Percentiles rank a stretch among this genome's conserved stretches.
phyloP scores from a whole-genome alignment of 2,329 filamentous ascomycete genomes.

The Decorospora gaudefroyi region DNA sequence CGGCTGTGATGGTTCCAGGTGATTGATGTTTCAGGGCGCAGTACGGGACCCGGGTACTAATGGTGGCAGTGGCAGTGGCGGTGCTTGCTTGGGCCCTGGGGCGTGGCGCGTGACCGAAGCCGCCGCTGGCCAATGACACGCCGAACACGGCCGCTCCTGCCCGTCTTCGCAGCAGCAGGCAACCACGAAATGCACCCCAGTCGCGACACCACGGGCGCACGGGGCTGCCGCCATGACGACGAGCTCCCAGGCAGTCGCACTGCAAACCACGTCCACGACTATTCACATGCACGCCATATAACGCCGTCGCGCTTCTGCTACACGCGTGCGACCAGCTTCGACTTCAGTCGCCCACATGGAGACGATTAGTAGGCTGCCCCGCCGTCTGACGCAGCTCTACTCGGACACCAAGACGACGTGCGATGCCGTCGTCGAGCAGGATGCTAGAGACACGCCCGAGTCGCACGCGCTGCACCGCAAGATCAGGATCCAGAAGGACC shows the following conservation, averaged over 20 bases:
- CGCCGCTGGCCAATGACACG: too few relatives aligned
- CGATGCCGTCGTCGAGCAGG: conserved; percentile 68
- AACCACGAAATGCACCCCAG: conserved; percentile 38
- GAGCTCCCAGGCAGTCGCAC: conserved; percentile 36
- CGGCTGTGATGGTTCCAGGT: too few relatives aligned
- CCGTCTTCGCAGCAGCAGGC: too few relatives aligned
- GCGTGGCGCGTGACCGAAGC: too few relatives aligned
- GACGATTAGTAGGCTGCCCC: conserved; percentile 44
- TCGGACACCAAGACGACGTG: conserved; percentile 79
- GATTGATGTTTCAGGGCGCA: too few relatives aligned
- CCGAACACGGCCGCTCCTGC: too few relatives aligned
- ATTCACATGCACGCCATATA: conserved; percentile 11
- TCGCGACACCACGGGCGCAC: conserved; percentile 28
- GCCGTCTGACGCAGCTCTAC: conserved; percentile 64
- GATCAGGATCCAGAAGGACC: conserved; percentile 78
- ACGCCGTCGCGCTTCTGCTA: conserved; percentile 8
- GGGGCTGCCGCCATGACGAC: conserved; percentile 32
- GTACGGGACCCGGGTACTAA: too few relatives aligned
- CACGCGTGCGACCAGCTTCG: conserved; percentile 6
- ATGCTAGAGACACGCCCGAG: conserved; percentile 66
- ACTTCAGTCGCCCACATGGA: conserved; percentile 34
- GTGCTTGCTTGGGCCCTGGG: too few relatives aligned
- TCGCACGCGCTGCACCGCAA: conserved; percentile 74
- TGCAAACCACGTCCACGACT: conserved; percentile 28
- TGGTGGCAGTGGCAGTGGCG: too few relatives aligned